Evolutionary conservation across 176 grass and related monocot species (phyloP).

Genomic region (Carex scoparia): DNA sequence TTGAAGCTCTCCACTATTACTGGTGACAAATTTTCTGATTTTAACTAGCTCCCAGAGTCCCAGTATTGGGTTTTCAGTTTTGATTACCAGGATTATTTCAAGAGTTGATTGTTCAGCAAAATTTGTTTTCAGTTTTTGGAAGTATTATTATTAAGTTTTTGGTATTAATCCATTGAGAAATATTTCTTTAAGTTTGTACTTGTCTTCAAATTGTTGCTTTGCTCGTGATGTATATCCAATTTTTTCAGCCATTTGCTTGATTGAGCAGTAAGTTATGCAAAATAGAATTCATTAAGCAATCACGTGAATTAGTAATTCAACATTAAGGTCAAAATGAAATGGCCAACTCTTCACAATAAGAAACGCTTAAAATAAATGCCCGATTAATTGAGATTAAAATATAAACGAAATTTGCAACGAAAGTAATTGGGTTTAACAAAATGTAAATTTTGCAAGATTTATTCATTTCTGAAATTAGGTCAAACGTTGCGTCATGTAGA

Average conservation of each 20-base stretch:
- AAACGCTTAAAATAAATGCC: too few relatives aligned
- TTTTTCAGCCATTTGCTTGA: background rate
- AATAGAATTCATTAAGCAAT: background rate
- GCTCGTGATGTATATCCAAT: background rate
- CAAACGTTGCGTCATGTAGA: too few relatives aligned
- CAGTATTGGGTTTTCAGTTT: background rate
- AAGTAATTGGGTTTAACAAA: too few relatives aligned
- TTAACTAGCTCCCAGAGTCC: background rate
- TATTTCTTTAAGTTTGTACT: background rate
- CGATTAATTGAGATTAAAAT: too few relatives aligned
- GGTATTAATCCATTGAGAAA: background rate
- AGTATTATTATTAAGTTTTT: background rate
- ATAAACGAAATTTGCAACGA: too few relatives aligned
- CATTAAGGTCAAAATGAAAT: background rate
- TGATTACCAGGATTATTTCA: background rate
- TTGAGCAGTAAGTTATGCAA: background rate
- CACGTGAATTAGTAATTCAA: too few relatives aligned
- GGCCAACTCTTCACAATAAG: too few relatives aligned
- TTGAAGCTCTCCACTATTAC: slow-evolving; percentile 33
- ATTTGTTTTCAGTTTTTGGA: background rate
- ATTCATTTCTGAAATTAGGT: too few relatives aligned
- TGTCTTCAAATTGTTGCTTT: background rate
- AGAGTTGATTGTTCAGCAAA: background rate
- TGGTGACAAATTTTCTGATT: slow-evolving; percentile 32
- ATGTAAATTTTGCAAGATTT: too few relatives aligned